Percentiles rank a stretch among this genome's conserved stretches.
These are phyloP conservation scores for Pseudognaphalium luteoalbum DNA, from an alignment of 129 eudicot species.

Conservation along the genomic window DNA sequence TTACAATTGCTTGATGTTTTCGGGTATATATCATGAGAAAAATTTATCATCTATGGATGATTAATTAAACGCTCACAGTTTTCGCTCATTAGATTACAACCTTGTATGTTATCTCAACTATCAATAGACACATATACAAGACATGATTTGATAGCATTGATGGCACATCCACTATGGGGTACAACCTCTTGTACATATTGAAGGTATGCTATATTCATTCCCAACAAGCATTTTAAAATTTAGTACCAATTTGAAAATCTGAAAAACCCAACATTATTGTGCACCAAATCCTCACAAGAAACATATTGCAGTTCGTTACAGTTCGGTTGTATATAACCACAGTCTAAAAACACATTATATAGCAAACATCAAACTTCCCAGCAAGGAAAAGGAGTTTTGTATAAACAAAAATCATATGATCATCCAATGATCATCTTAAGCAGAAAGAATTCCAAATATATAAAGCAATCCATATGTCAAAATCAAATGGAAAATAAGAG, in stretches of 20 bases:
- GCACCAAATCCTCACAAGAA: background rate
- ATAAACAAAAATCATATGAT: background rate
- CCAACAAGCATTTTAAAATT: background rate
- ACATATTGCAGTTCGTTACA: background rate
- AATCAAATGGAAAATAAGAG: conserved; percentile 15
- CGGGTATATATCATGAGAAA: background rate
- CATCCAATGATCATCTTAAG: background rate
- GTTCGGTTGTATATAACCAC: conserved; percentile 10
- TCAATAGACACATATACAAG: background rate
- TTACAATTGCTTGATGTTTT: no score
- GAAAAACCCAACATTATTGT: background rate
- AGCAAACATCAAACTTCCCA: background rate
- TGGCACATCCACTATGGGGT: background rate
- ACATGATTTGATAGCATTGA: background rate
- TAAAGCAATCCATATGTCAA: conserved; percentile 10
- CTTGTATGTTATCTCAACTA: no score
- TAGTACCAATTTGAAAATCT: background rate
- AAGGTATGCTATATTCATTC: background rate
- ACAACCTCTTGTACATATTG: background rate
- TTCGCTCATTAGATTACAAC: background rate
- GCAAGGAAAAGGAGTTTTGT: background rate
- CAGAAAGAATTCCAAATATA: conserved; percentile 13
- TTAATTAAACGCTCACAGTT: background rate
- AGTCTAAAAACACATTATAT: conserved; percentile 6
- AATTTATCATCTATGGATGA: no score